These are phyloP conservation scores for Coemansia sp. DNA, from an alignment of 192 early-diverging fungal species.

Conservation along the genomic window DNA sequence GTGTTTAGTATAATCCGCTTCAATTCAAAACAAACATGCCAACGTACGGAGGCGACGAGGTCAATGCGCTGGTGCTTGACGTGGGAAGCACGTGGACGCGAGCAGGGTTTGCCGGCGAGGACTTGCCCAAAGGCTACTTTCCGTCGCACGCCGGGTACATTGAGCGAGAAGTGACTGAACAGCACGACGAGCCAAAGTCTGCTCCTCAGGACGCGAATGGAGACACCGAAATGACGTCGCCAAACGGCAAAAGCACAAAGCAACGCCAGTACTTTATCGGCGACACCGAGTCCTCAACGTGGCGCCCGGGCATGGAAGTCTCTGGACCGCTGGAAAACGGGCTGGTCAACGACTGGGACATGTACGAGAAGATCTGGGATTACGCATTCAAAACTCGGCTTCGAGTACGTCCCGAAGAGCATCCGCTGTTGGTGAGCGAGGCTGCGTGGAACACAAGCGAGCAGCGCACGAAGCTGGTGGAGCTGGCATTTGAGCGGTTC, in stretches of 20 bases:
- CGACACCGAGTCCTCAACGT: constrained; percentile 66
- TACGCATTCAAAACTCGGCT: constrained; percentile 73
- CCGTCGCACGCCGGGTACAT: constrained; percentile 76
- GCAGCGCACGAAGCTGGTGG: constrained; percentile 80
- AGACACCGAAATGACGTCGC: constrained; percentile 31
- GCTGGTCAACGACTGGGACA: constrained; percentile 93
- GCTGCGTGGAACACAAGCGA: constrained; percentile 87
- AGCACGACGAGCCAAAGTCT: constrained; percentile 22
- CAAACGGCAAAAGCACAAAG: constrained; percentile 11
- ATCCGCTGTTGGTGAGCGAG: constrained; percentile 90
- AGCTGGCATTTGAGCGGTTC: constrained; percentile 95
- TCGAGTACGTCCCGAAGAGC: constrained; percentile 74
- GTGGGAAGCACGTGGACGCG: constrained; percentile 84
- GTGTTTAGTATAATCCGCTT: neutral
- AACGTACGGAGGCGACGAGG: constrained; percentile 78
- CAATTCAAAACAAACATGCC: constrained; percentile 24
- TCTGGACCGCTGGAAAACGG: constrained; percentile 83
- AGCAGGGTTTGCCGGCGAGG: constrained; percentile 97
- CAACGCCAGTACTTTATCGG: constrained; percentile 66
- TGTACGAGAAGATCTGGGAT: constrained; percentile 89
- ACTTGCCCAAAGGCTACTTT: constrained; percentile 84
- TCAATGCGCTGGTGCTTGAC: constrained; percentile 90
- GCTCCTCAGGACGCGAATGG: constrained; percentile 4
- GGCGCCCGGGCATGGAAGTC: constrained; percentile 80
- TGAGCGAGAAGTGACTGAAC: constrained; percentile 35